Evolutionary conservation across 768 basidiomycete genomes (phyloP).

Genomic region (Crassisporium funariophilum): DNA sequence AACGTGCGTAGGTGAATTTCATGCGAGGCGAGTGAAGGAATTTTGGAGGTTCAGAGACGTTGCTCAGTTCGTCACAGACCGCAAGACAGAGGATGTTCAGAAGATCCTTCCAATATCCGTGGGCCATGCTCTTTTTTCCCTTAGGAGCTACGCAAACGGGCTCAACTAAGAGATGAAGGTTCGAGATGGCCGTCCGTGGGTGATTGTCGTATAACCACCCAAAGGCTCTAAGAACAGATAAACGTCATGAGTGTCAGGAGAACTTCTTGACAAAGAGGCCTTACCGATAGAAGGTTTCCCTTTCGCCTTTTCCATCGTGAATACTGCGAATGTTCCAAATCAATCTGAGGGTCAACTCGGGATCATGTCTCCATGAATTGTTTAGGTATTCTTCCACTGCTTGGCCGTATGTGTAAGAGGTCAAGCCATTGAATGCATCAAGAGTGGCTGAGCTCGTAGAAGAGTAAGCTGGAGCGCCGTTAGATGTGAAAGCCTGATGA

Average conservation of each 20-base stretch:
- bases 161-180: constrained; percentile 55
- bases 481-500: constrained; percentile 51
- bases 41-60: constrained; percentile 15
- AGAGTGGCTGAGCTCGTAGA: constrained; percentile 55
- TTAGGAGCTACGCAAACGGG: constrained; percentile 46
- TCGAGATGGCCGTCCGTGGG: constrained; percentile 67
- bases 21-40: constrained; percentile 33
- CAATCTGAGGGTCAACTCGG: constrained; percentile 57
- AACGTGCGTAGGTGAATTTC: constrained; percentile 1
- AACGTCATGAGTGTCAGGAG: background rate
- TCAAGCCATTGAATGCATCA: constrained; percentile 57
- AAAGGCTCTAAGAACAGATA: constrained; percentile 40
- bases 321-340: constrained; percentile 74
- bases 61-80: constrained; percentile 49
- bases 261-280: constrained; percentile 6
- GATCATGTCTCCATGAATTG: constrained; percentile 60
- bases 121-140: constrained; percentile 33
- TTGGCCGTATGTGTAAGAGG: constrained; percentile 17
- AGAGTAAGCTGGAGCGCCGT: constrained; percentile 49
- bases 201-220: constrained; percentile 73
- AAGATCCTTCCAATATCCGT: constrained; percentile 80
- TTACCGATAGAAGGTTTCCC: constrained; percentile 60
- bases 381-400: constrained; percentile 39
- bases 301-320: constrained; percentile 67
- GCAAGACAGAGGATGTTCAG: constrained; percentile 68